Percentiles rank a stretch among this genome's conserved stretches.
These are phyloP conservation scores for Pseudogymnoascus sp. DNA, from an alignment of 2,329 filamentous ascomycete species.

Conservation along the genomic window DNA sequence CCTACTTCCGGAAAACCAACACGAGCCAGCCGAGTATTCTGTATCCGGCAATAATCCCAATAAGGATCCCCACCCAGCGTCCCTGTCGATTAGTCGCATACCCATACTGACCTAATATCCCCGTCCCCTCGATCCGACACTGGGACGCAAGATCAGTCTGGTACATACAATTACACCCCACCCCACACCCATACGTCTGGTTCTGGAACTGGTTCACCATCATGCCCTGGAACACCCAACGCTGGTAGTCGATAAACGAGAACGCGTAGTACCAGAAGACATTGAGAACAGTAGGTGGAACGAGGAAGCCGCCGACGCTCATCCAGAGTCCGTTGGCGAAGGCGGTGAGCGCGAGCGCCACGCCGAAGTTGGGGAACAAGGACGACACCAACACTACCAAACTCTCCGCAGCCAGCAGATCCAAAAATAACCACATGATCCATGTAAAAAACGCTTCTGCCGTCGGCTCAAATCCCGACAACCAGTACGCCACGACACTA, in stretches of 20 bases:
- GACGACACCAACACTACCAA: slow-evolving; percentile 71
- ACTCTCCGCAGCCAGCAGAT: slow-evolving; percentile 74
- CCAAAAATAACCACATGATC: slow-evolving; percentile 80
- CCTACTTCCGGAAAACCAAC: slow-evolving; percentile 35
- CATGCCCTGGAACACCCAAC: slow-evolving; percentile 85
- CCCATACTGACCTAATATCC: slow-evolving; percentile 63
- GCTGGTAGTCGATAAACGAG: slow-evolving; percentile 79
- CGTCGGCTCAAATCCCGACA: slow-evolving; percentile 65
- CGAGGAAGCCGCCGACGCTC: slow-evolving; percentile 77
- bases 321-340: slow-evolving; percentile 90
- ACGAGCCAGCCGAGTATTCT: slow-evolving; percentile 61
- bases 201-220: slow-evolving; percentile 80
- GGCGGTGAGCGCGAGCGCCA: slow-evolving; percentile 70
- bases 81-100: slow-evolving; percentile 58
- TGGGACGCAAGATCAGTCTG: slow-evolving; percentile 51
- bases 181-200: slow-evolving; percentile 55
- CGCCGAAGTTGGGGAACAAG: slow-evolving; percentile 72
- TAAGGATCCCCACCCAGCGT: slow-evolving; percentile 69
- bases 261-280: slow-evolving; percentile 83
- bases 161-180: slow-evolving; percentile 58
- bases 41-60: slow-evolving; percentile 70
- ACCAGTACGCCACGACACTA: slow-evolving; percentile 71
- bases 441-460: slow-evolving; percentile 66
- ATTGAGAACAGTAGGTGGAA: slow-evolving; percentile 65
- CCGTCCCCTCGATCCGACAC: slow-evolving; percentile 65